Evolutionary conservation across 2,329 filamentous ascomycete species (phyloP).

Genomic region (Trichoderma guizhouense): DNA sequence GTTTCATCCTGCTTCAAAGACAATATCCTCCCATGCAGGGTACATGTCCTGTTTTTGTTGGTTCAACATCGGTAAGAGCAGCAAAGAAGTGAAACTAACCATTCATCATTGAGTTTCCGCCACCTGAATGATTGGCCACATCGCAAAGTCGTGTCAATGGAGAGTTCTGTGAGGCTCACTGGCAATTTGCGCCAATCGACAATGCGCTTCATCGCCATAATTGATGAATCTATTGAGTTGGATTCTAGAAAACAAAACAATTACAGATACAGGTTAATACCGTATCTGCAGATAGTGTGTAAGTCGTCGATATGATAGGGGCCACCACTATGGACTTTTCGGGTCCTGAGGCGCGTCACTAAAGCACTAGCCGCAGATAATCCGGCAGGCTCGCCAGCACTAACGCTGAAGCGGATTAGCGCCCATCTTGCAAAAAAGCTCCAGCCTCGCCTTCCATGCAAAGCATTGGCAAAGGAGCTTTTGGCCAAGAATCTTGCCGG

Average conservation of each 20-base stretch:
- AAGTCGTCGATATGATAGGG: neutral
- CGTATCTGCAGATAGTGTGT: neutral
- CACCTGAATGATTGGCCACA: constrained; percentile 98
- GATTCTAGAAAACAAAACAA: neutral
- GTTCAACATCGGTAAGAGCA: neutral
- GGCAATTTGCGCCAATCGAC: constrained; percentile 86
- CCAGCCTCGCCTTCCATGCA: constrained; percentile 39
- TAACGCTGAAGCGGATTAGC: constrained; percentile 27
- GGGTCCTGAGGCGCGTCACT: neutral
- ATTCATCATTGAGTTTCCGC: constrained; percentile 81
- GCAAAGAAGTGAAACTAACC: constrained; percentile 47
- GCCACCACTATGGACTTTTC: neutral
- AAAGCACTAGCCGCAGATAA: constrained; percentile 18
- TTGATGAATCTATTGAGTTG: constrained; percentile 13
- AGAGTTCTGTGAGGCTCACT: constrained; percentile 77
- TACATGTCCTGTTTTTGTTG: constrained; percentile 61
- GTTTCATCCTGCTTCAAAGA: constrained; percentile 78
- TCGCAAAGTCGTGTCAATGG: constrained; percentile 87
- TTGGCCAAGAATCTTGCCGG: constrained; percentile 28
- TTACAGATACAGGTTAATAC: neutral
- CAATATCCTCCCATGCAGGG: constrained; percentile 79
- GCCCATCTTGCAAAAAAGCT: constrained; percentile 40
- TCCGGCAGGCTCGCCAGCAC: neutral
- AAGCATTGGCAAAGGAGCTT: constrained; percentile 25
- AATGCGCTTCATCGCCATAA: constrained; percentile 46